Conservation (phyloP, 2,329 filamentous ascomycete genomes). For the Penicillium sp. region DNA sequence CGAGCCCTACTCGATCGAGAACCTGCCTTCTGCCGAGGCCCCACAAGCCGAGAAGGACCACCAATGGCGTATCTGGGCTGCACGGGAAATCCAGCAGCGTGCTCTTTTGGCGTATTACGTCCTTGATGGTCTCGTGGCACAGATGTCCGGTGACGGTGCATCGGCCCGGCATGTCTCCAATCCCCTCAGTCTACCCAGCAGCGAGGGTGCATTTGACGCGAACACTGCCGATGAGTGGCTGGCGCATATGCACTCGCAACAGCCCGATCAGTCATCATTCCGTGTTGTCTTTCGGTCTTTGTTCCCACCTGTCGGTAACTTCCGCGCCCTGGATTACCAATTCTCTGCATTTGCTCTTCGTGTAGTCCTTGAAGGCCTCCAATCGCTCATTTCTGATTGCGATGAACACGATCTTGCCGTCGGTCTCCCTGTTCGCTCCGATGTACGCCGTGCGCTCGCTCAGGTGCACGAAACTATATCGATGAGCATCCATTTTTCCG, state of each 20-base stretch:
- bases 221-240: constrained; percentile 48
- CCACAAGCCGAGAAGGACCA: constrained; percentile 42
- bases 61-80: constrained; percentile 49
- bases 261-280: constrained; percentile 43
- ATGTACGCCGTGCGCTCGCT: constrained; percentile 46
- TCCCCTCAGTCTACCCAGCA: constrained; percentile 45
- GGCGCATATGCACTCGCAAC: constrained; percentile 38
- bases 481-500: constrained; percentile 41
- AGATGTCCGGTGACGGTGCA: constrained; percentile 48
- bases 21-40: constrained; percentile 41
- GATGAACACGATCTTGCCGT: constrained; percentile 45
- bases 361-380: constrained; percentile 50
- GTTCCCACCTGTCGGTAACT: constrained; percentile 41
- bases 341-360: constrained; percentile 49
- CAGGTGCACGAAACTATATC: constrained; percentile 47
- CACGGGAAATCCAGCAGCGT: constrained; percentile 51
- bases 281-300: constrained; percentile 46
- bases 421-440: constrained; percentile 45
- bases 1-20: constrained; percentile 37
- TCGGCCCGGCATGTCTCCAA: constrained; percentile 51
- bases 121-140: constrained; percentile 50
- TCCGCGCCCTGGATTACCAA: constrained; percentile 35
- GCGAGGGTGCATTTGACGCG: constrained; percentile 48
- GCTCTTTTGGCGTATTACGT: constrained; percentile 51
- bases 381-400: constrained; percentile 48